A percentile compares a stretch with the other conserved stretches of the same genome.
These are phyloP conservation scores for Phialemoniopsis sp. DNA, from an alignment of 2,329 filamentous ascomycete species.

Conservation along the genomic window DNA sequence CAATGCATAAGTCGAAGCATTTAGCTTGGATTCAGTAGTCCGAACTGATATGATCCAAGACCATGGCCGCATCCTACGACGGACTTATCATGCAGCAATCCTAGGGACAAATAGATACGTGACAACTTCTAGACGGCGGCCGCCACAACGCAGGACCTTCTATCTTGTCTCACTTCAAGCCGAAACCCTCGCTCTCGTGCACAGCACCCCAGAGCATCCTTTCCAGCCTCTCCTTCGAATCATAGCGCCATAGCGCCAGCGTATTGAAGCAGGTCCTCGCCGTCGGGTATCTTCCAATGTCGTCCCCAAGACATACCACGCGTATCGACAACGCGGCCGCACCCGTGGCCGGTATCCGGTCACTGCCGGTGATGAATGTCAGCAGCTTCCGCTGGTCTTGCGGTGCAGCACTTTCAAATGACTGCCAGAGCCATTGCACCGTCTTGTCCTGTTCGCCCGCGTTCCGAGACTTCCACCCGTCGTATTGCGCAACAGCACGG, in stretches of 20 bases:
- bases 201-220: conserved; percentile 78
- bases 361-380: conserved; percentile 85
- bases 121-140: no score
- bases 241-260: conserved; percentile 72
- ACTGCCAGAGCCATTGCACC: conserved; percentile 84
- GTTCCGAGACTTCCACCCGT: conserved; percentile 65
- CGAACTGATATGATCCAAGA: no score
- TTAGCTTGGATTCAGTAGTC: no score
- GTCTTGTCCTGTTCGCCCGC: conserved; percentile 60
- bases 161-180: conserved; percentile 58
- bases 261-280: conserved; percentile 91
- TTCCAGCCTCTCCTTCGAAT: conserved; percentile 62
- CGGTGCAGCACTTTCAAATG: conserved; percentile 63
- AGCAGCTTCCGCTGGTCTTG: conserved; percentile 73
- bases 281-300: conserved; percentile 72
- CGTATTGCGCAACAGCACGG: conserved; percentile 73
- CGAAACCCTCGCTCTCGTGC: conserved; percentile 88
- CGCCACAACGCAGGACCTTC: no score
- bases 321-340: conserved; percentile 75
- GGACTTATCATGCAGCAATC: no score
- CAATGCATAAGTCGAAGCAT: no score
- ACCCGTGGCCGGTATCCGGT: conserved; percentile 85
- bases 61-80: no score
- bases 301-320: conserved; percentile 70
- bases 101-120: no score